Evolutionary conservation across 1,284 basidiomycete species (phyloP).

Genomic region (Cryptococcus sp.): DNA sequence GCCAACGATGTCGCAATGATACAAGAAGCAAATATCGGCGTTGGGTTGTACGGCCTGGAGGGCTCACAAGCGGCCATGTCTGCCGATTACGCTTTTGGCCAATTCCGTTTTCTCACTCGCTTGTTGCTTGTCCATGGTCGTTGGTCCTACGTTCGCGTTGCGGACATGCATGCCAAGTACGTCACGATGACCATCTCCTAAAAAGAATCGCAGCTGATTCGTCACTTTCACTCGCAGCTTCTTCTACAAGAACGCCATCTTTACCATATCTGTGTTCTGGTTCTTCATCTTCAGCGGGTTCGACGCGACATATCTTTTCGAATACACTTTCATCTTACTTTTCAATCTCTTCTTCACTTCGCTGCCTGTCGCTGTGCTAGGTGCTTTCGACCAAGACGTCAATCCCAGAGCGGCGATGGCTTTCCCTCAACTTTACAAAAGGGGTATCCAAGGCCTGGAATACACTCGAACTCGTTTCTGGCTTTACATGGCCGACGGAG

Average conservation of each 20-base stretch:
- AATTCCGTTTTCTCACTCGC: constrained; percentile 92
- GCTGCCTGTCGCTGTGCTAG: constrained; percentile 84
- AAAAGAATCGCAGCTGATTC: neutral
- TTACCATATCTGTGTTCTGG: constrained; percentile 82
- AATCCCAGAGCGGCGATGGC: constrained; percentile 86
- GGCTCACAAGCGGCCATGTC: constrained; percentile 99
- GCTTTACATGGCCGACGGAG: constrained; percentile 89
- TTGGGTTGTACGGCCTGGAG: constrained; percentile 90
- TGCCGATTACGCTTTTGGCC: constrained; percentile 96
- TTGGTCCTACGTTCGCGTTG: constrained; percentile 93
- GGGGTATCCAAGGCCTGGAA: constrained; percentile 87
- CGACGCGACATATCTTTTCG: constrained; percentile 91
- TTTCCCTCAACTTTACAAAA: constrained; percentile 89
- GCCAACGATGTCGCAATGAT: constrained; percentile 60
- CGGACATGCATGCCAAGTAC: constrained; percentile 90
- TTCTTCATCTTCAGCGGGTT: constrained; percentile 90
- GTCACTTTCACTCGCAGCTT: constrained; percentile 56
- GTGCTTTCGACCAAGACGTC: constrained; percentile 95
- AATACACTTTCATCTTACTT: constrained; percentile 89
- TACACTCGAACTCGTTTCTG: constrained; percentile 92
- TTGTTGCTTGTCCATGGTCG: constrained; percentile 91
- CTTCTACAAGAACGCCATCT: constrained; percentile 81
- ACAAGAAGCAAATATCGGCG: constrained; percentile 95
- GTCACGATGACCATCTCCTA: constrained; percentile 8
- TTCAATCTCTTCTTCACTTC: constrained; percentile 95